phyloP scores from a whole-genome alignment of 768 basidiomycete species.

The Calocera viscosa region DNA sequence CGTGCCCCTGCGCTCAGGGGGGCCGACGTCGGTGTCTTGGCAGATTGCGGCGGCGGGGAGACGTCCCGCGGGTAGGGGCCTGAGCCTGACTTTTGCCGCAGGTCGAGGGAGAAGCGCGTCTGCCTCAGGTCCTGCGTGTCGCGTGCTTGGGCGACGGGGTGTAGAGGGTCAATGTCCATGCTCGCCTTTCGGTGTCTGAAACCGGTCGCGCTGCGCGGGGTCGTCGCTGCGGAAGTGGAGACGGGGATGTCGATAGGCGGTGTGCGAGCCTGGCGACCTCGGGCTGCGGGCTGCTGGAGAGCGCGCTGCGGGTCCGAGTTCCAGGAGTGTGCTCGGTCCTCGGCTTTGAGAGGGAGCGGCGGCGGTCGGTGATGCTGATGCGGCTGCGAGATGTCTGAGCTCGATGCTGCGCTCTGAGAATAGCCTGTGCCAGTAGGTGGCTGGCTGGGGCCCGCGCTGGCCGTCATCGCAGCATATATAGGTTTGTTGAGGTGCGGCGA shows the following conservation, averaged over 20 bases:
- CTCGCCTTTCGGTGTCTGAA: neutral
- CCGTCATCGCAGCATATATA: neutral
- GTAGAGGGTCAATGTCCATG: neutral
- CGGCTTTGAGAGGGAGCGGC: neutral
- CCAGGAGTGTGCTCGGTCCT: neutral
- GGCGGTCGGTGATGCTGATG: slow-evolving; percentile 1
- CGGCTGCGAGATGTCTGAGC: neutral
- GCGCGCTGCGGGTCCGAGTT: neutral
- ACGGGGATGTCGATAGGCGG: neutral
- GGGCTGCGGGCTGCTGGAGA: neutral
- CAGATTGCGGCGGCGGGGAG: neutral
- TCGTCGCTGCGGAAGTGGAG: neutral
- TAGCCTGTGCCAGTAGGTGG: neutral
- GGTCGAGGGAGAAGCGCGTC: neutral
- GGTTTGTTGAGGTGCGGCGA: too few relatives aligned
- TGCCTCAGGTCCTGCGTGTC: neutral
- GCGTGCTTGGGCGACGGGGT: neutral
- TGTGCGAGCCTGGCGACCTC: neutral
- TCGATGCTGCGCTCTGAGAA: neutral
- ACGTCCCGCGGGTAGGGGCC: neutral
- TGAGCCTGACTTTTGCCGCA: neutral
- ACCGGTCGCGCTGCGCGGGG: neutral
- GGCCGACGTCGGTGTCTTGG: neutral
- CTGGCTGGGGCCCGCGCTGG: neutral
- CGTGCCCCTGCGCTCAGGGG: neutral